Evolutionary conservation across 2,329 filamentous ascomycete genomes (phyloP), one percentile per base, ranked within the genome.

Genomic region (Graphilbum ipis-grandicollis): DNA sequence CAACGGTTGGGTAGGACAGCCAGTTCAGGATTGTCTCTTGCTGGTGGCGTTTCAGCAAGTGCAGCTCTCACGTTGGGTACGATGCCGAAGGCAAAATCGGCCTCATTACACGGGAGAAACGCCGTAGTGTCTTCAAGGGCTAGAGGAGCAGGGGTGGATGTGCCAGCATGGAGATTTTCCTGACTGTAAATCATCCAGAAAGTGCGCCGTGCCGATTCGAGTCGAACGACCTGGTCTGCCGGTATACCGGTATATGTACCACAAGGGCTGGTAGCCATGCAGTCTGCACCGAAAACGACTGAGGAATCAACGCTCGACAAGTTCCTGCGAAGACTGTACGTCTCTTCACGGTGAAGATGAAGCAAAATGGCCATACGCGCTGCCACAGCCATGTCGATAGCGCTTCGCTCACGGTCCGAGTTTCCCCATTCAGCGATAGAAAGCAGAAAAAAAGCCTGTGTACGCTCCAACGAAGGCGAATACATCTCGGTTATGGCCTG

Each of bases 111-210:
- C 0, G 68, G 68, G 1, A 72, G 56, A 15, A 69, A 55, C 3
- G 66, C 55, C 1, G 65, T 70, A 28, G 70, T 70, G 42, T 71
- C 67, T 19, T 59, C 56, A 4, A 64, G 60, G 4, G 58, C 56
- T 5, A 71, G 52, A 0, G 65, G 63, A 3, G 66, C 56, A 2
- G 66, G 66, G 12, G 63, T 65, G 23, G 57, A 53, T 4, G 63
- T 60, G 0, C 66, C 64, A 1, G 65, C 67, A 43, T 69, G 63
- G 21, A 72, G 55, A 43, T 67, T 68, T 41, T 72, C 68, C 45
- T 71, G 68, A 42, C 60, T 69, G 46, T 71, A 61, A 26, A 72
- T 47, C 64, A 71, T 69, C 68, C 67, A 72, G 48, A 71, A 49
- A 19, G 68, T 72, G 31, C 68, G 62, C 15, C 68, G 57, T 14